phyloP scores from a whole-genome alignment of 345 rosid genomes.

The Iberis pinnata region DNA sequence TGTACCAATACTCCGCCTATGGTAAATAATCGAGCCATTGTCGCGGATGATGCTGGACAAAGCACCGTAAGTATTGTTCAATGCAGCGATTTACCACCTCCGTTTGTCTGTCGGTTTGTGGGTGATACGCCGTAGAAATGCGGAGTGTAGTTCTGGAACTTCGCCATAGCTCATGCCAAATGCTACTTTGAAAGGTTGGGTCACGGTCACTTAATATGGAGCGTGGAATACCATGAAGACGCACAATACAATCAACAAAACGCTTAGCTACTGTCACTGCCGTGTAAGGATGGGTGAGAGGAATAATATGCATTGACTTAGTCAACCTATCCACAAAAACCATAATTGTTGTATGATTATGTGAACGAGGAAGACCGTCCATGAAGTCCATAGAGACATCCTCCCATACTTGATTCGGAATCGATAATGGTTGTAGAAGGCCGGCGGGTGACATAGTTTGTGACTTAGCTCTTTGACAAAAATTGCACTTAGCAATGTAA shows the following conservation, averaged over 20 bases:
- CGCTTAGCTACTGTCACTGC: not conserved
- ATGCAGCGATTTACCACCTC: not conserved
- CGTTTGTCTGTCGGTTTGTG: not conserved
- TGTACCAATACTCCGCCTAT: slow-evolving; percentile 7
- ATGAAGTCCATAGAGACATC: not conserved
- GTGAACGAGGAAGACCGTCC: not conserved
- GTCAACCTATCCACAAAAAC: not conserved
- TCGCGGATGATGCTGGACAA: not conserved
- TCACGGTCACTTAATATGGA: not conserved
- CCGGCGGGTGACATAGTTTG: not conserved
- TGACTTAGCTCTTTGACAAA: not conserved
- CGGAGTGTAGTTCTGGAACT: not conserved
- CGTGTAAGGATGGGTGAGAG: not conserved
- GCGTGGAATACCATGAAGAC: not conserved
- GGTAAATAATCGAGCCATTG: not conserved
- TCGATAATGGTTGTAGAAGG: not conserved
- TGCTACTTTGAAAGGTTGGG: not conserved
- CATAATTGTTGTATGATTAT: not conserved
- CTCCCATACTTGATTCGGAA: not conserved
- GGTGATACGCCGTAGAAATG: not conserved
- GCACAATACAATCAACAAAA: not conserved
- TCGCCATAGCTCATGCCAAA: not conserved
- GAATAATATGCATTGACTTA: not conserved
- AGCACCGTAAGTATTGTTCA: not conserved
- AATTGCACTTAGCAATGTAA: not conserved